Conservation (phyloP, 768 basidiomycete genomes). For the Macrolepiota dolichaula region DNA sequence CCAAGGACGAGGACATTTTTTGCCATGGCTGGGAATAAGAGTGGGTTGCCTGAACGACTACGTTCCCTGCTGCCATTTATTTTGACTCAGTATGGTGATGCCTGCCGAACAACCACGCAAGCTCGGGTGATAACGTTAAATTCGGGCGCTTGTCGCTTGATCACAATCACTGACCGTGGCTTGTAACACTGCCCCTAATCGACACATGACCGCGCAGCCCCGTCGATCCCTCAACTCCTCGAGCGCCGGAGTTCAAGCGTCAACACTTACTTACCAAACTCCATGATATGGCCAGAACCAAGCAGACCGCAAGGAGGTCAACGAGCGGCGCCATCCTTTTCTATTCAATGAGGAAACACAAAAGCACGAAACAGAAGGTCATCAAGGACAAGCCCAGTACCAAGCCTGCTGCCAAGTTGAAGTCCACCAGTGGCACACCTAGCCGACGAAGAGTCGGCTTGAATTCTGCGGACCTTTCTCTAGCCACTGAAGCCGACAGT, state of each 20-base stretch:
- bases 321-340: slow-evolving; percentile 1
- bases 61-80: no score
- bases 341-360: background rate
- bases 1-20: no score
- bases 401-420: background rate
- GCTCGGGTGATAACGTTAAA: background rate
- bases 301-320: slow-evolving; percentile 1
- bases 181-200: background rate
- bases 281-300: background rate
- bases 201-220: background rate
- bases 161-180: background rate
- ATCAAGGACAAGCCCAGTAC: background rate
- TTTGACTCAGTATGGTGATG: no score
- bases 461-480: background rate
- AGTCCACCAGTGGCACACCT: background rate
- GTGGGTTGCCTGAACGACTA: no score
- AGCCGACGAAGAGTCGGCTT: background rate
- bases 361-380: background rate
- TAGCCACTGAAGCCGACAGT: background rate
- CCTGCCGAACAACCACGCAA: background rate
- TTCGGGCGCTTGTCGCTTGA: background rate
- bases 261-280: background rate
- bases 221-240: background rate
- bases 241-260: background rate
- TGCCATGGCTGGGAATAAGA: no score